Evolutionary conservation across 202 grass and related monocot species (phyloP), one percentile per base, ranked within the genome.

Genomic region (Setaria italica): DNA sequence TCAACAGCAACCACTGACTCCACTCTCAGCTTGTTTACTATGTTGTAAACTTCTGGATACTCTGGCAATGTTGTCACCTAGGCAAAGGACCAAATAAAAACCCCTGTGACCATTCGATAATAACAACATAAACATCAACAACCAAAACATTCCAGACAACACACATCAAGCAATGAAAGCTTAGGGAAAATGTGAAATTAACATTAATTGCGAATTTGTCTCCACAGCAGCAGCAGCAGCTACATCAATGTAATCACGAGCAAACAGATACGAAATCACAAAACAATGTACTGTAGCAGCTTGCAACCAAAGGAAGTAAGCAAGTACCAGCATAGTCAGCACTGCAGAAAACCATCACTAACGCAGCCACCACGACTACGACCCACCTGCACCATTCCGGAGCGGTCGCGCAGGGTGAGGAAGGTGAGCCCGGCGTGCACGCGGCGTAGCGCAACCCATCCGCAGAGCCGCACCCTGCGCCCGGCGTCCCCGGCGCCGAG

Each of bases 361-460:
- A 51, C 29, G 45, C 19, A 16, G 21, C 25, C 5, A 21, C 14
- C 25, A 50, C 15, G 11, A 65, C 4, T 6, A 41, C 9, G 6
- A 49, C 55, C 73, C 56, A 94, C 93, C 94, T 96, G 97, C 17
- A 99, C 88, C 72, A 91, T 87, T 57, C 97, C 97, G 57, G 92
- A 96, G 56, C 63, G 62, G 70, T 99, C 97, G 3, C 97, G 85
- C n/a, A 99, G 85, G 39, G 91, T 94, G 80, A 99, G 87, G 84
- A 94, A 99, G 29, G 94, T 96, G 69, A 99, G 91, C 39, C 92
- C 97, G 2, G 91, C 92, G 62, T 99, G 97, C 33, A 83, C 77
- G 45, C 97, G 89, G 59, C 90, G 93, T 7, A 99, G 90, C 15
- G 93, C 97, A 51, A 99, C 97, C 97, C 97, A 99, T 19, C 97